A percentile compares a stretch with the other conserved stretches of the same genome.
Evolutionary conservation across 2,329 filamentous ascomycete genomes (phyloP).

Genomic region (Trichoderma koningii): DNA sequence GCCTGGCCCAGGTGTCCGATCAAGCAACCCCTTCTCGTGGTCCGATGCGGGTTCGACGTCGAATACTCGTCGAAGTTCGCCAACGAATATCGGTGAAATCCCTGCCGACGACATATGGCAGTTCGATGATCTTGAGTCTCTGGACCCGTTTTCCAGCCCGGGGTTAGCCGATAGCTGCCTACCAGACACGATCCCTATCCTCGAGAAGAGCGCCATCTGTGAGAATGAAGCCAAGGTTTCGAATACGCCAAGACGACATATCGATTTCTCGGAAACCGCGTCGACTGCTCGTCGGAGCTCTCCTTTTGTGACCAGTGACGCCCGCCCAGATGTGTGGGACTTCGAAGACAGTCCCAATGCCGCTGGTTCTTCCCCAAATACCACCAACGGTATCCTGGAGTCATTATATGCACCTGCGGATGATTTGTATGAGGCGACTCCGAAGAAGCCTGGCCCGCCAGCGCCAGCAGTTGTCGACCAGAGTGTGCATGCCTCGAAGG

Average conservation of each 20-base stretch:
- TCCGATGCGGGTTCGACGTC: conserved; percentile 36
- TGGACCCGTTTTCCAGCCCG: conserved; percentile 37
- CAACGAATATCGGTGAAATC: conserved; percentile 29
- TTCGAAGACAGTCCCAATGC: conserved; percentile 28
- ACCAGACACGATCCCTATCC: conserved; percentile 40
- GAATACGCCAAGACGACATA: not conserved
- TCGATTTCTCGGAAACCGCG: conserved; percentile 44
- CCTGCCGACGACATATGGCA: conserved; percentile 31
- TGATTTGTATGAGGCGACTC: conserved; percentile 36
- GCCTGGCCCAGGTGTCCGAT: too few relatives aligned
- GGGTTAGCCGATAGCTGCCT: conserved; percentile 32
- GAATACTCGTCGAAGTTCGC: conserved; percentile 39
- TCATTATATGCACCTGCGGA: conserved; percentile 33
- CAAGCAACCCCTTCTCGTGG: conserved; percentile 32
- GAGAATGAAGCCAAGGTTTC: not conserved
- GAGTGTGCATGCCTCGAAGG: not conserved
- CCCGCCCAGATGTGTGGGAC: conserved; percentile 30
- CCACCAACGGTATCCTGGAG: not conserved
- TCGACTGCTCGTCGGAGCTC: conserved; percentile 40
- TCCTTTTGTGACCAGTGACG: conserved; percentile 29
- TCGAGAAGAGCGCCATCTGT: not conserved
- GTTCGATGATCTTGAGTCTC: conserved; percentile 32
- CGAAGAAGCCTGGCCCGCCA: not conserved
- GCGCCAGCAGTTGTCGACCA: too few relatives aligned
- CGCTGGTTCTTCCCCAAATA: not conserved